Conservation (phyloP, 495 filamentous ascomycete genomes). For the Letharia columbiana region DNA sequence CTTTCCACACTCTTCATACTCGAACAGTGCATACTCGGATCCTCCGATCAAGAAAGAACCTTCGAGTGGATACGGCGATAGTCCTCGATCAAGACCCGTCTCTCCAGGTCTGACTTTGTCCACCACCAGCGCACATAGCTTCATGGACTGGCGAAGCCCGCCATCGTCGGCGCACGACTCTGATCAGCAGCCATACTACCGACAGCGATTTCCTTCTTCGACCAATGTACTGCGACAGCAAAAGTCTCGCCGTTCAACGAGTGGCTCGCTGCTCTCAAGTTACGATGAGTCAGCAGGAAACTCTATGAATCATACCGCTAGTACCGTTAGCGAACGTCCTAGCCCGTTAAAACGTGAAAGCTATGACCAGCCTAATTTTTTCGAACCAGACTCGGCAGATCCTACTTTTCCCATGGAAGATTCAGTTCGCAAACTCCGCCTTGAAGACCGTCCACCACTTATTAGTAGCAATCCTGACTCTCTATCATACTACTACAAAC, state of each 20-base stretch:
- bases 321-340: conserved; percentile 9
- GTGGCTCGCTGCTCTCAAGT: conserved; percentile 41
- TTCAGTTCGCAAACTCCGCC: conserved; percentile 48
- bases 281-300: conserved; percentile 31
- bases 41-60: conserved; percentile 22
- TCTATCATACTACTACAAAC: conserved; percentile 1
- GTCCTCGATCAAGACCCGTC: conserved; percentile 38
- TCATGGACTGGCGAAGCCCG: conserved; percentile 42
- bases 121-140: conserved; percentile 26
- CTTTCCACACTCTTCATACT: conserved; percentile 32
- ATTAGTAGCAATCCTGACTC: conserved; percentile 24
- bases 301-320: conserved; percentile 22
- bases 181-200: conserved; percentile 31
- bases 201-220: conserved; percentile 28
- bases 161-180: conserved; percentile 39
- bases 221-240: conserved; percentile 26
- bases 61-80: conserved; percentile 23
- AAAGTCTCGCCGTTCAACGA: conserved; percentile 42
- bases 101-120: conserved; percentile 33
- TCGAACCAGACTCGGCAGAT: conserved; percentile 50
- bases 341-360: conserved; percentile 45
- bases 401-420: conserved; percentile 56
- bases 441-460: conserved; percentile 49
- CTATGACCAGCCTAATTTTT: conserved; percentile 54
- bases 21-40: conserved; percentile 20